A percentile compares a stretch with the other conserved stretches of the same genome.
These are phyloP conservation scores for Mrakia gelida DNA, from an alignment of 768 basidiomycete species.

Conservation along the genomic window DNA sequence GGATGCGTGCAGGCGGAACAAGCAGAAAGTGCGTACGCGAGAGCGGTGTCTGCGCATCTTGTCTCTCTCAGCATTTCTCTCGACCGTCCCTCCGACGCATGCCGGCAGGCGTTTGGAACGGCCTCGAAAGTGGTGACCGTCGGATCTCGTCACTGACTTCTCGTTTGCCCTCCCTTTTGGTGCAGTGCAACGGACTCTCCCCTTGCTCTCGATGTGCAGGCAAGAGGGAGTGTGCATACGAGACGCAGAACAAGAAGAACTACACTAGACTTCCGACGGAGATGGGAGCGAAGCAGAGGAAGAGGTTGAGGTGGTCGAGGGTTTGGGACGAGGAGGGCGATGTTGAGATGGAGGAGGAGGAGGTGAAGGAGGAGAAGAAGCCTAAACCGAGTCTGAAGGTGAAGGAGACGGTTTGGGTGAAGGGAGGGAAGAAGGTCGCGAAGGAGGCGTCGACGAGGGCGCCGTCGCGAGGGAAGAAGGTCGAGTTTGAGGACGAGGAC, in stretches of 20 bases:
- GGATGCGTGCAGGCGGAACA: slow-evolving; percentile 4
- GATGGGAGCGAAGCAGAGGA: slow-evolving; percentile 5
- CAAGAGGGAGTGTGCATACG: background rate
- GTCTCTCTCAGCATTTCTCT: background rate
- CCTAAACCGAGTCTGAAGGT: background rate
- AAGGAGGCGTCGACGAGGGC: background rate
- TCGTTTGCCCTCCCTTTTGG: background rate
- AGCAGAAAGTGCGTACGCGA: background rate
- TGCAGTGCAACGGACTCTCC: background rate
- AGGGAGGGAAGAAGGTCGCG: background rate
- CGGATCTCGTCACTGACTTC: background rate
- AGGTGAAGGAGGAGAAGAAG: too few species aligned
- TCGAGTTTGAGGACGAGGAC: background rate
- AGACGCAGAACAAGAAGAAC: background rate
- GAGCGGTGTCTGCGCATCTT: background rate
- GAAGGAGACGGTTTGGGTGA: background rate
- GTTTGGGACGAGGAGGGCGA: background rate
- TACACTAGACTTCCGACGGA: background rate
- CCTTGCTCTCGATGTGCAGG: slow-evolving; percentile 2
- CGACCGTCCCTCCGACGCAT: background rate
- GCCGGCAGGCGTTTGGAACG: too few species aligned
- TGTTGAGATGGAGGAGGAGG: background rate
- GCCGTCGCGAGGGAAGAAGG: background rate
- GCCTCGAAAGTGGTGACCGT: too few species aligned
- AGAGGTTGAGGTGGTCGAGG: background rate